phyloP scores from a whole-genome alignment of 441 rosid genomes.

The Brassica balearica region DNA sequence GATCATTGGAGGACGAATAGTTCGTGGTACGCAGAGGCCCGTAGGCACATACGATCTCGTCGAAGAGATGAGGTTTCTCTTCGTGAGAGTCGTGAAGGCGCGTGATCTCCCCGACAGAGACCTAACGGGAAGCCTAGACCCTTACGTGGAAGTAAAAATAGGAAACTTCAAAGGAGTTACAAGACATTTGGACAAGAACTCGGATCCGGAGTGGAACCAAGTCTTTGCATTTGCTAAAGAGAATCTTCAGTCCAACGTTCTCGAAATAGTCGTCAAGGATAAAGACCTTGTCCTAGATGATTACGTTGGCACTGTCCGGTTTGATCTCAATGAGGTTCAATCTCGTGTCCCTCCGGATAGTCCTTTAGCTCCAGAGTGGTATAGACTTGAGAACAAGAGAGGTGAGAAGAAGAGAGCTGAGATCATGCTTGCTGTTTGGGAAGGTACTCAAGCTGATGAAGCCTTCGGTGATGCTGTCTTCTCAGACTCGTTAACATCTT shows the following conservation, averaged over 20 bases:
- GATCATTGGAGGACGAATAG: conserved; percentile 84
- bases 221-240: conserved; percentile 91
- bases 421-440: conserved; percentile 98
- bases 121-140: conserved; percentile 88
- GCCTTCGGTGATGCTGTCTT: conserved; percentile 89
- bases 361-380: conserved; percentile 97
- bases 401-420: conserved; percentile 72
- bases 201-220: conserved; percentile 91
- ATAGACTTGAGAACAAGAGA: conserved; percentile 73
- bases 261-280: conserved; percentile 82
- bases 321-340: conserved; percentile 76
- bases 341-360: conserved; percentile 87
- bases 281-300: conserved; percentile 82
- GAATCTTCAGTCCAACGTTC: conserved; percentile 62
- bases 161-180: conserved; percentile 91
- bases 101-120: conserved; percentile 85
- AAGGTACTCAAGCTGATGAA: conserved; percentile 96
- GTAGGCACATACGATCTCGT: conserved; percentile 79
- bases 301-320: conserved; percentile 65
- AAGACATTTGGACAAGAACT: conserved; percentile 65
- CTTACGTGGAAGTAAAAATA: conserved; percentile 78
- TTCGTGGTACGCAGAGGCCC: conserved; percentile 63
- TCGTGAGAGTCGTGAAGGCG: conserved; percentile 86
- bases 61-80: conserved; percentile 88
- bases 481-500: conserved; percentile 68